Conservation (phyloP, 2,329 filamentous ascomycete species). For the Phaeosphaeria sp. region DNA sequence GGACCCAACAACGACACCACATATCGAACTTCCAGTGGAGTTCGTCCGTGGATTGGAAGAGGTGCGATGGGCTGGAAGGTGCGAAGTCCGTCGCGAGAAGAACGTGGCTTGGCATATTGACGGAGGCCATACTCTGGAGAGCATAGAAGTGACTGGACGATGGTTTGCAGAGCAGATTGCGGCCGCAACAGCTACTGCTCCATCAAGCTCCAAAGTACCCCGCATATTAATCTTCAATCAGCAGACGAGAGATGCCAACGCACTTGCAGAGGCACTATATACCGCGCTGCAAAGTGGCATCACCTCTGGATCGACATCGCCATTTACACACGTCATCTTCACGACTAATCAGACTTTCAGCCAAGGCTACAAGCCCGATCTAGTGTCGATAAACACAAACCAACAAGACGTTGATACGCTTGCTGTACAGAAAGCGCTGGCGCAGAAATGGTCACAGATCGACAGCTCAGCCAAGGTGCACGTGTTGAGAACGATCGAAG, state of each 20-base stretch:
- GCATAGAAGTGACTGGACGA: constrained; percentile 73
- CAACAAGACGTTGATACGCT: constrained; percentile 64
- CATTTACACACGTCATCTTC: constrained; percentile 79
- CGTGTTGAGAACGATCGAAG: constrained; percentile 70
- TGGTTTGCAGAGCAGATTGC: constrained; percentile 70
- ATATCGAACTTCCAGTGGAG: constrained; percentile 61
- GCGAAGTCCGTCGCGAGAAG: constrained; percentile 67
- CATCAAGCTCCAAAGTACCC: constrained; percentile 25
- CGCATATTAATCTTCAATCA: constrained; percentile 89
- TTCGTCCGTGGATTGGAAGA: constrained; percentile 70
- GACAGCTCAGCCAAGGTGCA: constrained; percentile 55
- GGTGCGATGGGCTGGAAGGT: constrained; percentile 76
- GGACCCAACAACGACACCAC: constrained; percentile 32
- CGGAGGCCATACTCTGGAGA: constrained; percentile 86
- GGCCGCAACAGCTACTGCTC: constrained; percentile 42
- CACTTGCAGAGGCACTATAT: constrained; percentile 69
- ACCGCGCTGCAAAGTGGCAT: constrained; percentile 55
- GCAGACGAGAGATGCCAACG: constrained; percentile 77
- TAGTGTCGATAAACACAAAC: constrained; percentile 68
- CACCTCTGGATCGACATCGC: constrained; percentile 33
- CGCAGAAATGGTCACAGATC: constrained; percentile 60
- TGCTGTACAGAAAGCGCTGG: constrained; percentile 72
- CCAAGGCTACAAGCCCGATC: constrained; percentile 67
- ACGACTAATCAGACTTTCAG: constrained; percentile 77
- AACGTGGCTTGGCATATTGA: constrained; percentile 79